These are phyloP conservation scores for Platanthera zijinensis DNA, from an alignment of 106 monocot genomes.

Conservation along the genomic window DNA sequence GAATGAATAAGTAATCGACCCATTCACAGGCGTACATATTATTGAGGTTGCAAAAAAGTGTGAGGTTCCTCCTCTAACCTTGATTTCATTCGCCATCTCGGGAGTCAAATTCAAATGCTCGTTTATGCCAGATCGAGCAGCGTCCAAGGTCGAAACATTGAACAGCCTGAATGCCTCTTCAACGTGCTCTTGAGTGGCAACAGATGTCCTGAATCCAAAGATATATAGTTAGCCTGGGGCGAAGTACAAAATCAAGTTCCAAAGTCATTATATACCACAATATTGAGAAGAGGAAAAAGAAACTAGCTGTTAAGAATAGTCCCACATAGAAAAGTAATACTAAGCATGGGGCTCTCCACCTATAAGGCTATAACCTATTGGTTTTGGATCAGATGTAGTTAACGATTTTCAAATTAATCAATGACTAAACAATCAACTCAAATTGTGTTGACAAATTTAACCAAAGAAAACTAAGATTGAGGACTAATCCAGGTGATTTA, in stretches of 20 bases:
- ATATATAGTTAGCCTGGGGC: too few relatives aligned
- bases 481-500: not conserved
- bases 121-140: conserved; percentile 90
- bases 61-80: conserved; percentile 33
- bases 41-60: not conserved
- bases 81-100: conserved; percentile 94
- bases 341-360: too few relatives aligned
- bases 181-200: conserved; percentile 95
- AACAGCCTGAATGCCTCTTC: conserved; percentile 92
- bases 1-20: not conserved
- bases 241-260: too few relatives aligned
- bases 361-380: too few relatives aligned
- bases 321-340: too few relatives aligned
- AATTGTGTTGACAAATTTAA: too few relatives aligned
- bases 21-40: not conserved
- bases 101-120: conserved; percentile 87
- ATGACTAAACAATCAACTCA: too few relatives aligned
- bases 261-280: too few relatives aligned
- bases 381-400: too few relatives aligned
- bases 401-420: too few relatives aligned
- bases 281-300: too few relatives aligned
- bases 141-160: conserved; percentile 95
- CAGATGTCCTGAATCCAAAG: conserved; percentile 36
- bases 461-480: not conserved
- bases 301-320: too few relatives aligned